A percentile compares a stretch with the other conserved stretches of the same genome.
phyloP scores from a whole-genome alignment of 345 rosid genomes.

The Linum trigynum region DNA sequence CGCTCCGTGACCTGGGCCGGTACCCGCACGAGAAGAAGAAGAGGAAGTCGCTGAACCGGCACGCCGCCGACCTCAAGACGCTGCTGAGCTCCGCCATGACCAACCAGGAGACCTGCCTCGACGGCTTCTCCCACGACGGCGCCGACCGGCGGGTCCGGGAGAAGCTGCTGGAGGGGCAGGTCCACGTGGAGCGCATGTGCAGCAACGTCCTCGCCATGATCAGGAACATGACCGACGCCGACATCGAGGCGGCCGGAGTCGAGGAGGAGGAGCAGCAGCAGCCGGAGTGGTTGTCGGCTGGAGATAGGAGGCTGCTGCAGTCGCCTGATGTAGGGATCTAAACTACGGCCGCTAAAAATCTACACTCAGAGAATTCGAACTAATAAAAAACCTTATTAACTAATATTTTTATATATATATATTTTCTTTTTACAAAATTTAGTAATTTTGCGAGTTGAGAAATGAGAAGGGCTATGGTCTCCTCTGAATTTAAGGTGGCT shows the following conservation, averaged over 20 bases:
- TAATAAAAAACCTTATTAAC: too few relatives aligned
- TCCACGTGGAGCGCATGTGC: conserved; percentile 37
- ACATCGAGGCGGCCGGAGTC: conserved; percentile 22
- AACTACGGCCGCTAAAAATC: too few relatives aligned
- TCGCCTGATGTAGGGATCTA: conserved; percentile 11
- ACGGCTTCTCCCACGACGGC: background rate
- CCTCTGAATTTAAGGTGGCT: conserved; percentile 23
- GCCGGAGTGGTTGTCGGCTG: conserved; percentile 43
- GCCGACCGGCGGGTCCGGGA: conserved; percentile 46
- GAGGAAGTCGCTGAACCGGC: conserved; percentile 45
- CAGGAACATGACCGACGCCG: conserved; percentile 42
- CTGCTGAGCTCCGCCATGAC: conserved; percentile 18
- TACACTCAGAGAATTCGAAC: too few relatives aligned
- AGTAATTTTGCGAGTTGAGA: conserved; percentile 1
- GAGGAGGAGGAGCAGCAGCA: conserved; percentile 7
- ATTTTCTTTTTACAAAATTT: too few relatives aligned
- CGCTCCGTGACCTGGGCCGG: conserved; percentile 40
- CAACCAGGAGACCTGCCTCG: conserved; percentile 5
- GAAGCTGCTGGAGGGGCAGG: conserved; percentile 31
- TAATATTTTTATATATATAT: too few relatives aligned
- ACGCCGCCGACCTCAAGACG: conserved; percentile 36
- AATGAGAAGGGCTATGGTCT: conserved; percentile 17
- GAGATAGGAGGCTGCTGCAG: conserved; percentile 59
- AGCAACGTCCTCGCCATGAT: conserved; percentile 42
- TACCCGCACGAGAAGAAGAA: conserved; percentile 35